These are phyloP conservation scores for Fusarium sp. DNA, from an alignment of 2,329 filamentous ascomycete genomes.

Conservation along the genomic window DNA sequence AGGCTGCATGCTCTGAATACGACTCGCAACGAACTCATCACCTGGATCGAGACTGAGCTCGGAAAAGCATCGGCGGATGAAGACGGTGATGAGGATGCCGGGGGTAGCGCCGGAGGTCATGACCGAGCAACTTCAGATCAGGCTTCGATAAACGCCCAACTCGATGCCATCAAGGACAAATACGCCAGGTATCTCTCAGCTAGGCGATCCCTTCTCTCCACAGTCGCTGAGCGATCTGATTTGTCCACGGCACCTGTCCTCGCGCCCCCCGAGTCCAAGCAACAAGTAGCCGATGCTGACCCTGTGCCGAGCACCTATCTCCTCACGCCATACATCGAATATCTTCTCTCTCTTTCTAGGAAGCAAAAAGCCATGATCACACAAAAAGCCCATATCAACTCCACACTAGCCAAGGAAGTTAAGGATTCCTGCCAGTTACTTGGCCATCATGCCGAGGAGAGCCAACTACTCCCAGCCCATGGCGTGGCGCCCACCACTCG, in stretches of 20 bases:
- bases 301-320: slow-evolving; percentile 52
- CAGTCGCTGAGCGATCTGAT: slow-evolving; percentile 49
- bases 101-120: slow-evolving; percentile 38
- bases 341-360: slow-evolving; percentile 62
- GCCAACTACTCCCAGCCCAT: slow-evolving; percentile 67
- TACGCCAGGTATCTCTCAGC: slow-evolving; percentile 64
- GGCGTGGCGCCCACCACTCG: slow-evolving; percentile 53
- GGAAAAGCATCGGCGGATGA: slow-evolving; percentile 59
- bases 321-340: slow-evolving; percentile 66
- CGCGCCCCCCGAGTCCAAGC: slow-evolving; percentile 13
- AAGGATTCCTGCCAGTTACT: slow-evolving; percentile 62
- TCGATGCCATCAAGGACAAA: slow-evolving; percentile 62
- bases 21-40: slow-evolving; percentile 69
- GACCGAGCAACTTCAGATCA: slow-evolving; percentile 36
- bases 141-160: slow-evolving; percentile 49
- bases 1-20: slow-evolving; percentile 65
- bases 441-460: slow-evolving; percentile 68
- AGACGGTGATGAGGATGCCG: slow-evolving; percentile 41
- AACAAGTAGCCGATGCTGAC: slow-evolving; percentile 23
- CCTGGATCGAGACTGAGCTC: slow-evolving; percentile 73
- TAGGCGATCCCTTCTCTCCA: slow-evolving; percentile 59
- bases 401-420: slow-evolving; percentile 60
- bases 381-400: slow-evolving; percentile 68
- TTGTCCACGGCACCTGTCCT: slow-evolving; percentile 39
- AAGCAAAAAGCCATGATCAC: slow-evolving; percentile 67